Evolutionary conservation across 306 rosid genomes (phyloP), one percentile per base, ranked within the genome.

Genomic region (Pyrus communis): DNA sequence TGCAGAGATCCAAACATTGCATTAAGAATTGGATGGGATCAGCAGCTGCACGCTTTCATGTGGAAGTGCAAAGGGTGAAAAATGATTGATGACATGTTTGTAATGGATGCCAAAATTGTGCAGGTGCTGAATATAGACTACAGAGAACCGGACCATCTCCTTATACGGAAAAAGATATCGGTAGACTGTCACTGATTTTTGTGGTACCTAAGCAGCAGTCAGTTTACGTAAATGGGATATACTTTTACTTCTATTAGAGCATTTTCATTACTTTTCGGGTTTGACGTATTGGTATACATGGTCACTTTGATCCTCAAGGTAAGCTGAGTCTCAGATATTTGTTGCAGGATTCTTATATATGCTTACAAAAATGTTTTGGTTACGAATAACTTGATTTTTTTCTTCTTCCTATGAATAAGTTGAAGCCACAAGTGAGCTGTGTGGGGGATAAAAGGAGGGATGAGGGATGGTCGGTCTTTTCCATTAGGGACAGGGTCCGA

Each of bases 351-450:
- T 63, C 15, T 28, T 15, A 21, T 70, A 15, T 5, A 15, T 27
- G 65, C 65, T 64, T 54, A 45, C 38, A 45, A 49, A 23, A 9
- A 17, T 43, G 57, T 68, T 14, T 40, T 67, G 40, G 6, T 71
- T 33, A 12, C 1, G 22, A 59, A 6, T 51, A 18, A 15, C 11
- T 67, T 55, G 11, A 28, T 15, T 59, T 73, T 13, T 38, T 12
- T 22, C 27, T 55, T 57, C 9, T 52, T 79, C 61, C 19, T 45
- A 57, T 25, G 49, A 59, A 68, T 42, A 45, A 30, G 65, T 31
- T 57, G 38, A 52, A 66, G 74, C 63, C 82, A 73, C 78, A 57
- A 67, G 43, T 67, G 61, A 65, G 22, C 17, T 72, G 46, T 28
- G 13, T 31, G 64, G 10, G 75, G 21, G 11, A 30, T 11, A 52